A percentile compares a stretch with the other conserved stretches of the same genome.
Conservation (phyloP, 1,284 basidiomycete species). For the Apiotrichum sp. region DNA sequence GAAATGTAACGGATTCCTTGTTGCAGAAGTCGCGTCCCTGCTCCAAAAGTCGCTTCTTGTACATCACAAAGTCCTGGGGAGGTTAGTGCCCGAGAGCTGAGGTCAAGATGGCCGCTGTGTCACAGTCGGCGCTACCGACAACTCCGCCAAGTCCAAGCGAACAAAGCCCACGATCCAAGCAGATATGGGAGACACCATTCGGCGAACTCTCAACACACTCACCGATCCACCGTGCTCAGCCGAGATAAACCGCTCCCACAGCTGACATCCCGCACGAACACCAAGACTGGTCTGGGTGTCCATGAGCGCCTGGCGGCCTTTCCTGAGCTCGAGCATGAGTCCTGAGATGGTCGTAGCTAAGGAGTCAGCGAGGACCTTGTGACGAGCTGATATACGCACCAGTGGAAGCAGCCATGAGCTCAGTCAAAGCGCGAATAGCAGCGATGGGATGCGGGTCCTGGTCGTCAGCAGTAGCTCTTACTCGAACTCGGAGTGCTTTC, state of each 20-base stretch:
- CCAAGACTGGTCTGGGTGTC: slow-evolving; percentile 42
- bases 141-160: too few relatives aligned
- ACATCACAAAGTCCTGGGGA: slow-evolving; percentile 38
- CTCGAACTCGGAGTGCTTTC: too few relatives aligned
- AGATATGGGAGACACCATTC: too few relatives aligned
- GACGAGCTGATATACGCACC: slow-evolving; percentile 21
- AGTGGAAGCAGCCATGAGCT: slow-evolving; percentile 45
- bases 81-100: slow-evolving; percentile 1
- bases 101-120: too few relatives aligned
- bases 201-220: slow-evolving; percentile 3
- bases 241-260: slow-evolving; percentile 46
- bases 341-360: slow-evolving; percentile 43
- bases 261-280: slow-evolving; percentile 46
- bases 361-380: too few relatives aligned
- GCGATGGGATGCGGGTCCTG: slow-evolving; percentile 46
- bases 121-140: too few relatives aligned
- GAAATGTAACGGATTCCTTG: slow-evolving; percentile 52
- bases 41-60: slow-evolving; percentile 39
- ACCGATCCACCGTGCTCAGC: slow-evolving; percentile 34
- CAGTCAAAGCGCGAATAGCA: slow-evolving; percentile 45
- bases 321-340: slow-evolving; percentile 37
- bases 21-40: slow-evolving; percentile 44
- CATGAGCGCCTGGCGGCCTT: slow-evolving; percentile 35
- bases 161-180: too few relatives aligned
- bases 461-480: not conserved